Base-by-base conservation (phyloP, 192 early-diverging fungal genomes). In the Backusella parvicylindrica region DNA sequence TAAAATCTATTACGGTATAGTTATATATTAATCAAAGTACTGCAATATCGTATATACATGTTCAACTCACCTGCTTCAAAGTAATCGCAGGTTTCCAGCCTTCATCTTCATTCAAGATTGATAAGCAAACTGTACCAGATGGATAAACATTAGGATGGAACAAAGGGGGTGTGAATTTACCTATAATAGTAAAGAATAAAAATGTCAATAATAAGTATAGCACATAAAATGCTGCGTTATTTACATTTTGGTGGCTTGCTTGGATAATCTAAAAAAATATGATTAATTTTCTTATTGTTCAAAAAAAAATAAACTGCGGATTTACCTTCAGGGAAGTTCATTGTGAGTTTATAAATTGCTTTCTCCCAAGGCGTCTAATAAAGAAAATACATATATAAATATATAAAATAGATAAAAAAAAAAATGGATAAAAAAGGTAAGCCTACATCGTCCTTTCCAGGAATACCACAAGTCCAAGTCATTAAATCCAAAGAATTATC, bases 131-230 rank as follows among this genome's bases (percentile, higher is more conserved):
- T 2, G 96, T 98, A 71, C 98, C 98, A 3, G 95, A 96, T 21
- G 98, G 98, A 75, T 97, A 99, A 26, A 99, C 91, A 77, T 99
- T 99, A 2, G 97, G 97, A 78, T 95, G 93, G 83, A 95, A 95
- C n/a, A 94, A 86, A 41, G 92, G 88, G 18, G 90, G 92, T 12
- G 80, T 87, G 68, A 94, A 95, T 82, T 92, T 90, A 77, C 86
- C 86, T 89, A 79, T 26, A 26, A 56, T 1, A 21, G 47, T 40
- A 33, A 76, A 56, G 26, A 66, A 28, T 30, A 31, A 47, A 64
- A 21, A 5, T 47, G n/a, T 65, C 21, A 71, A 63, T 28, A 68
- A 8, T 43, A 6, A 71, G 15, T 53, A 63, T 4, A 81, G 16
- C 77, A 47, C 79, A 89, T 13, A 79, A 60, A 50, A 75, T 21